Evolutionary conservation across 2,329 filamentous ascomycete genomes (phyloP).

Genomic region (Emmonsia crescens): DNA sequence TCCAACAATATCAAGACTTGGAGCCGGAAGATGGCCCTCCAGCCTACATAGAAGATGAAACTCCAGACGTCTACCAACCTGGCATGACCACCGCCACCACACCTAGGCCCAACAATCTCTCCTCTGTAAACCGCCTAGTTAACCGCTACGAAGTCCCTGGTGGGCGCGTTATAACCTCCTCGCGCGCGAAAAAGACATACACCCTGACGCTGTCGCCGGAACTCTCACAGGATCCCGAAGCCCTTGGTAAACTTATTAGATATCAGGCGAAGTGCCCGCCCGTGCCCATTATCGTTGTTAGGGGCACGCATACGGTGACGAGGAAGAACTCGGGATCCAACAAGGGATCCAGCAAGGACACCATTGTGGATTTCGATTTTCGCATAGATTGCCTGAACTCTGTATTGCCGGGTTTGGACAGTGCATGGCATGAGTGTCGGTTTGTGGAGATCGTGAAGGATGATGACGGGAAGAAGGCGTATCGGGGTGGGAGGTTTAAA

Average conservation of each 20-base stretch:
- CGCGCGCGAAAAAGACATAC: constrained; percentile 6
- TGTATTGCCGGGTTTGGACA: constrained; percentile 11
- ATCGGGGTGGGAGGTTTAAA: constrained; percentile 18
- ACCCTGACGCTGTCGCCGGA: constrained; percentile 29
- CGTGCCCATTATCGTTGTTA: constrained; percentile 42
- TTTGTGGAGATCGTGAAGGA: constrained; percentile 15
- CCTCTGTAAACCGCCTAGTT: background rate
- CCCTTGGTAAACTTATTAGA: constrained; percentile 38
- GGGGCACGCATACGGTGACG: constrained; percentile 44
- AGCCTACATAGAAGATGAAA: constrained; percentile 8
- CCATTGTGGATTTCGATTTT: constrained; percentile 23
- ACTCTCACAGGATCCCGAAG: constrained; percentile 36
- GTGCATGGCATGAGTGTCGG: background rate
- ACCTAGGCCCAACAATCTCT: background rate
- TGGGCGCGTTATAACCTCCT: constrained; percentile 3
- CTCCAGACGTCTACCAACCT: background rate
- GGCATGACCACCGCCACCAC: background rate
- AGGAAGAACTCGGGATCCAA: constrained; percentile 12
- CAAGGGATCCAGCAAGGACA: constrained; percentile 7
- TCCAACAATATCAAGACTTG: constrained; percentile 7
- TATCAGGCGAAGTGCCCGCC: constrained; percentile 41
- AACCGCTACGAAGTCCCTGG: constrained; percentile 3
- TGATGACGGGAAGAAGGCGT: constrained; percentile 17
- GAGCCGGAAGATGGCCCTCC: constrained; percentile 7
- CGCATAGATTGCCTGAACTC: constrained; percentile 17